Percentiles rank a stretch among this genome's conserved stretches.
Conservation (phyloP, 495 filamentous ascomycete genomes). For the Neurospora sp. region DNA sequence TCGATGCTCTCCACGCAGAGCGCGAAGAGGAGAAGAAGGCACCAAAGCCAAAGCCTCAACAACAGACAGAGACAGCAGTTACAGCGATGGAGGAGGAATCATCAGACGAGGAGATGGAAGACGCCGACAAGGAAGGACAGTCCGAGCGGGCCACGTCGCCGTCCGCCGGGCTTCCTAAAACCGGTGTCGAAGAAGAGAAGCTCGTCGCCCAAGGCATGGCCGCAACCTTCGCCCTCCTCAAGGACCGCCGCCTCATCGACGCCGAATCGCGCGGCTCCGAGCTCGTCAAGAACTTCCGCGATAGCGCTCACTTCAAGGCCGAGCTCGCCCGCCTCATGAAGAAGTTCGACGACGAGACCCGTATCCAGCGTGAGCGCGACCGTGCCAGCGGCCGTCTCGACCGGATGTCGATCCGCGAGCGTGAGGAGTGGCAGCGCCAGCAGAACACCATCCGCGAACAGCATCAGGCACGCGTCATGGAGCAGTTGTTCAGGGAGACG, state of each 20-base stretch:
- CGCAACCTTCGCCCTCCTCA: slow-evolving; percentile 69
- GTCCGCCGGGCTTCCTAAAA: slow-evolving; percentile 37
- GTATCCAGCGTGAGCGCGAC: slow-evolving; percentile 78
- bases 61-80: slow-evolving; percentile 22
- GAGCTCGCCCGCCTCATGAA: slow-evolving; percentile 66
- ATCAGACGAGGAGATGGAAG: slow-evolving; percentile 42
- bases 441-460: slow-evolving; percentile 84
- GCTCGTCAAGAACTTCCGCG: slow-evolving; percentile 58
- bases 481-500: slow-evolving; percentile 71
- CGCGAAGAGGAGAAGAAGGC: slow-evolving; percentile 56
- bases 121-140: slow-evolving; percentile 55
- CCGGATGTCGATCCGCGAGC: slow-evolving; percentile 76
- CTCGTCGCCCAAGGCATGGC: slow-evolving; percentile 69
- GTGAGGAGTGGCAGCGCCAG: slow-evolving; percentile 78
- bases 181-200: slow-evolving; percentile 77
- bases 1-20: slow-evolving; percentile 62
- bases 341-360: slow-evolving; percentile 67
- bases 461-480: slow-evolving; percentile 66
- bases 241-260: slow-evolving; percentile 71
- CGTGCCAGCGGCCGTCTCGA: slow-evolving; percentile 72
- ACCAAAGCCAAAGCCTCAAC: slow-evolving; percentile 34
- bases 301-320: slow-evolving; percentile 69
- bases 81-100: slow-evolving; percentile 44
- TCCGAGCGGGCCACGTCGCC: slow-evolving; percentile 22
- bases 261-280: slow-evolving; percentile 45